A percentile compares a stretch with the other conserved stretches of the same genome.
phyloP scores from a whole-genome alignment of 140 eudicot species.

The Erigeron philadelphicus region DNA sequence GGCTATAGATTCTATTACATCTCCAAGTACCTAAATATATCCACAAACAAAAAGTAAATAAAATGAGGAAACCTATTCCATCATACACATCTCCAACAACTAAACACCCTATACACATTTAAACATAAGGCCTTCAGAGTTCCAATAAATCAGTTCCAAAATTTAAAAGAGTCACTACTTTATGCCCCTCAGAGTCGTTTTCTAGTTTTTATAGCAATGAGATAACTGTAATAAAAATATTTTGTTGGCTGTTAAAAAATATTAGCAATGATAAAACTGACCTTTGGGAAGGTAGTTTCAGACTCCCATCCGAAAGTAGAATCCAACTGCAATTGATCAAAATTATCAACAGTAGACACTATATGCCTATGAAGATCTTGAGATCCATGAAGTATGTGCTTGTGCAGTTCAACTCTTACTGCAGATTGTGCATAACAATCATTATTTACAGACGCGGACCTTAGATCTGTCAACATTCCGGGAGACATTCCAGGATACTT shows the following conservation, averaged over 20 bases:
- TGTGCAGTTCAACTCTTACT: constrained; percentile 44
- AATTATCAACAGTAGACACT: constrained; percentile 21
- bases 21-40: constrained; percentile 67
- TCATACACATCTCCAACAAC: no score
- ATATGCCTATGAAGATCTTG: constrained; percentile 52
- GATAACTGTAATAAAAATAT: no score
- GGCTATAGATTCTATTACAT: constrained; percentile 74
- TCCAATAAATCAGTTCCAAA: no score
- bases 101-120: no score
- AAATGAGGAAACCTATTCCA: not conserved
- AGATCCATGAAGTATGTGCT: constrained; percentile 72
- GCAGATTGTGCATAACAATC: constrained; percentile 76
- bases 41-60: not conserved
- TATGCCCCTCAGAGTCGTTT: no score
- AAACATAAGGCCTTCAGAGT: no score
- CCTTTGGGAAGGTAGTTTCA: constrained; percentile 63
- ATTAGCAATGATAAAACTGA: constrained; percentile 17
- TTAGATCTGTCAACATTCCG: constrained; percentile 71
- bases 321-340: constrained; percentile 25
- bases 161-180: no score
- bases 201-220: no score
- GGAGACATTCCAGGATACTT: constrained; percentile 76
- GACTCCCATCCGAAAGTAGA: constrained; percentile 74
- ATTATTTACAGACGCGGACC: constrained; percentile 85
- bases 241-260: no score